Evolutionary conservation across 176 grass and related monocot genomes (phyloP).

Genomic region (Juncus inflexus): DNA sequence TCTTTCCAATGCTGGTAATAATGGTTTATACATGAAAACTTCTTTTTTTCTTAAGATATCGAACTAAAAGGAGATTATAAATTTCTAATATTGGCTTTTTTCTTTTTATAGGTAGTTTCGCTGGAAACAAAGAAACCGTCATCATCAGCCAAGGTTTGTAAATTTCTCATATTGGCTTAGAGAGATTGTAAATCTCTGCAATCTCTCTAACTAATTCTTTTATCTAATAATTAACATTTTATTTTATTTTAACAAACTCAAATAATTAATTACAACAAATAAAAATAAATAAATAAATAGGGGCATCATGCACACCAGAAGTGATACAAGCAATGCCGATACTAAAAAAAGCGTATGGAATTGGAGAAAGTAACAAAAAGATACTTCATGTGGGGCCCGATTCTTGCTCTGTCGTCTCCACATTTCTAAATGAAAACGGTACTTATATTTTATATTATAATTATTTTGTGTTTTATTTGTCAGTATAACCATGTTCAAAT

Average conservation of each 20-base stretch:
- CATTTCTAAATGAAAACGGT: constrained; percentile 67
- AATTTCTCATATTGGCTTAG: neutral
- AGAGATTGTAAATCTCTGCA: neutral
- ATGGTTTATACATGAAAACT: too few species aligned
- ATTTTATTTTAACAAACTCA: neutral
- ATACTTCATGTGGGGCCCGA: constrained; percentile 86
- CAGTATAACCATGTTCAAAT: too few species aligned
- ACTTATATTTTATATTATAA: neutral
- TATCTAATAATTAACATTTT: too few species aligned
- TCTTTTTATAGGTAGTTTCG: constrained; percentile 53
- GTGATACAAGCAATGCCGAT: constrained; percentile 74
- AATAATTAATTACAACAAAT: constrained; percentile 18
- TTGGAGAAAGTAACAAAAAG: constrained; percentile 38
- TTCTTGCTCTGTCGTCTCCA: constrained; percentile 79
- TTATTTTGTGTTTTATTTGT: too few species aligned
- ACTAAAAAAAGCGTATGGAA: constrained; percentile 79
- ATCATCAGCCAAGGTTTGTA: constrained; percentile 56
- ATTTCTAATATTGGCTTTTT: constrained; percentile 24
- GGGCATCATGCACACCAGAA: constrained; percentile 78
- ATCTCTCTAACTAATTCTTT: neutral
- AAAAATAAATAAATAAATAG: constrained; percentile 31
- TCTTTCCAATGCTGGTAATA: neutral
- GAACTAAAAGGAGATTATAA: neutral
- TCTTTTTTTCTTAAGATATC: neutral
- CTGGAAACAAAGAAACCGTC: constrained; percentile 50